A percentile compares a stretch with the other conserved stretches of the same genome.
Conservation (phyloP, 202 grass and related monocot genomes). For the Setaria italica region DNA sequence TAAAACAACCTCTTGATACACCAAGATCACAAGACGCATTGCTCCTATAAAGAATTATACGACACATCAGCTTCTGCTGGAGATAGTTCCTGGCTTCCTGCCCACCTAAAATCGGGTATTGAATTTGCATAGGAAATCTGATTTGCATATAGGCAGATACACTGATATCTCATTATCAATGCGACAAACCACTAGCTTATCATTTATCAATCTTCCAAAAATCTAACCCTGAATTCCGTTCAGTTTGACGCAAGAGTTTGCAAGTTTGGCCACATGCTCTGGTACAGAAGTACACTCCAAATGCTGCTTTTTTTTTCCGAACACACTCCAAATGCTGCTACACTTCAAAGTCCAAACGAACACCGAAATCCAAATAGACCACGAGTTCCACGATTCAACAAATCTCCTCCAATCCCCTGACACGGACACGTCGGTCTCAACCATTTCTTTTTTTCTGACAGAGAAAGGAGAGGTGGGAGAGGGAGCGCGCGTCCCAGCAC, state of each 20-base stretch:
- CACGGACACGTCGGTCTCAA: not conserved
- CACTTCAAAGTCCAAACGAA: not conserved
- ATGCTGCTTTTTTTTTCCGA: no score
- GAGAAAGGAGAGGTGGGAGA: conserved; percentile 71
- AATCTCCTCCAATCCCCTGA: not conserved
- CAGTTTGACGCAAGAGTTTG: not conserved
- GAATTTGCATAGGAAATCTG: not conserved
- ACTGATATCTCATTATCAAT: not conserved
- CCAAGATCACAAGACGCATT: not conserved
- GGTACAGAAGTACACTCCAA: not conserved
- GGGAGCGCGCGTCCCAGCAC: conserved; percentile 52
- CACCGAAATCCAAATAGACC: not conserved
- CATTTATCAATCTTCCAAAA: not conserved
- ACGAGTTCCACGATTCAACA: not conserved
- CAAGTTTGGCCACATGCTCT: not conserved
- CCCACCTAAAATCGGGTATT: not conserved
- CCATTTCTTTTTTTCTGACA: not conserved
- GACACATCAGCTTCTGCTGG: not conserved
- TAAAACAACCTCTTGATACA: not conserved
- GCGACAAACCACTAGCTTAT: not conserved
- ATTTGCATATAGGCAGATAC: not conserved
- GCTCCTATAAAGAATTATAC: not conserved
- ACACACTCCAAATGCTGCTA: not conserved
- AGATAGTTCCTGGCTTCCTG: not conserved
- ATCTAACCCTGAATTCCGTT: not conserved